Evolutionary conservation across 2,329 filamentous ascomycete species (phyloP), one percentile per base, ranked within the genome.

Genomic region (Apiospora sp.): DNA sequence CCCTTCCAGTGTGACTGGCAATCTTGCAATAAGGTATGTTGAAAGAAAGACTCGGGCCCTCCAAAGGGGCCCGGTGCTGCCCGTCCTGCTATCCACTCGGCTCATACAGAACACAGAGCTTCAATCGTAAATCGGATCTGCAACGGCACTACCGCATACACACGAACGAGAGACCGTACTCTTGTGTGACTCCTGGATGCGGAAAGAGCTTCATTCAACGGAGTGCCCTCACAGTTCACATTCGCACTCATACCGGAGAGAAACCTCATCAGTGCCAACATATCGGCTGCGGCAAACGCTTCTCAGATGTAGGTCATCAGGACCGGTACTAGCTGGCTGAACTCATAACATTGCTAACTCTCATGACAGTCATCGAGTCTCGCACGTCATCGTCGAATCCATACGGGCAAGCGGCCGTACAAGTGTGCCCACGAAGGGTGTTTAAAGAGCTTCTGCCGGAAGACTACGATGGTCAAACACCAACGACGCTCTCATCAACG

Each of bases 161-260:
- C 81, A 93, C 91, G 71, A 92, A 92, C 78, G 91, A 93, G 81
- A 85, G 91, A 27, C 91, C 91, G 13, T 92, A 92, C 79, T 85
- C 87, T 43, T 93, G 91, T 82, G 84, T 84, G 71, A 88, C 85
- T 12, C 85, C 86, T 12, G 89, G 87, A 7, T 93, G 91, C 78
- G 89, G 89, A 64, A 93, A 93, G 83, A 91, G 89, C 81, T 93
- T 93, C 80, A 93, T 93, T 75, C 91, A 93, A 78, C 85, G 91
- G 74, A 93, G 91, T 80, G 91, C 91, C 51, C 82, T 93, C 76
- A 93, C 91, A 3, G 91, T 93, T 54, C 92, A 93, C 79, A 91
- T 91, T 72, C 88, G 92, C 75, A 93, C 91, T 16, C 92, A 93
- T 75, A 93, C 91, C 0, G 91, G 91, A 72, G 92, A 93, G 83